Conservation (phyloP, 1,284 basidiomycete species). For the Pseudozyma hubeiensis region DNA sequence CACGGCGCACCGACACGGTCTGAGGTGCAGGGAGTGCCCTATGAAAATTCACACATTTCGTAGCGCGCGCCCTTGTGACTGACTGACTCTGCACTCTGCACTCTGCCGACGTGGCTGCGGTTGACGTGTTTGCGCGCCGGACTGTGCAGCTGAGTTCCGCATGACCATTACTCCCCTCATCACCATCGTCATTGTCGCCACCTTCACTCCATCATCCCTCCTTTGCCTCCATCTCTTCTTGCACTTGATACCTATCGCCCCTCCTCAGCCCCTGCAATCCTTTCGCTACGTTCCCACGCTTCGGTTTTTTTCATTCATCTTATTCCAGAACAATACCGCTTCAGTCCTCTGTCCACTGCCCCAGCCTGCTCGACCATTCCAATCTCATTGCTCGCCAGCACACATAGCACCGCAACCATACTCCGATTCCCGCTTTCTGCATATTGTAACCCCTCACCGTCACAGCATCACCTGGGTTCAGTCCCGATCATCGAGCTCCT, state of each 20-base stretch:
- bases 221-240: constrained; percentile 3
- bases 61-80: neutral
- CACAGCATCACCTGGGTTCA: too few relatives aligned
- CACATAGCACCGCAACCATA: neutral
- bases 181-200: neutral
- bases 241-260: neutral
- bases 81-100: neutral
- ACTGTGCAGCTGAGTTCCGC: neutral
- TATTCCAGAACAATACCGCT: too few relatives aligned
- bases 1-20: too few relatives aligned
- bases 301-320: too few relatives aligned
- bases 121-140: neutral
- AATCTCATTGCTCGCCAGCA: neutral
- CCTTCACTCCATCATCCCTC: constrained; percentile 8
- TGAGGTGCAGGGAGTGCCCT: too few relatives aligned
- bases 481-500: too few relatives aligned
- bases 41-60: neutral
- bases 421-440: neutral
- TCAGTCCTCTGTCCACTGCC: too few relatives aligned
- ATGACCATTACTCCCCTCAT: constrained; percentile 1
- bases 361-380: neutral
- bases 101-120: neutral
- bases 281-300: neutral
- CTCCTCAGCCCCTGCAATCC: neutral
- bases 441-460: too few relatives aligned